Evolutionary conservation across 768 basidiomycete genomes (phyloP).

Genomic region (Lentinus brumalis): DNA sequence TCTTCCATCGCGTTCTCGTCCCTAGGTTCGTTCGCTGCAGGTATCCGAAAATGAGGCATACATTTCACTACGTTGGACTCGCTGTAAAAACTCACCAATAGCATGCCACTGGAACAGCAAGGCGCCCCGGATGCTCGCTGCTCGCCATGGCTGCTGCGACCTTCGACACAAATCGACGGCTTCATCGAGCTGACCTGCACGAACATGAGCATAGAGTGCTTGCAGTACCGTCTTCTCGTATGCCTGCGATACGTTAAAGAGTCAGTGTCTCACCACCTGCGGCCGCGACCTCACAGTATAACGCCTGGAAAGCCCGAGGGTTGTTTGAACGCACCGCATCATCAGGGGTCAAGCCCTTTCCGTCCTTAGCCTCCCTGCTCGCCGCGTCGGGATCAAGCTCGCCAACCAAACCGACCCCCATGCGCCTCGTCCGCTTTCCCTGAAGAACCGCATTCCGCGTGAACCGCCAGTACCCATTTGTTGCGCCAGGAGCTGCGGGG

Average conservation of each 20-base stretch:
- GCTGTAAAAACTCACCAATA: constrained; percentile 50
- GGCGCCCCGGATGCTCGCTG: constrained; percentile 85
- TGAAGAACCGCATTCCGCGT: constrained; percentile 78
- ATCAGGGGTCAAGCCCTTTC: constrained; percentile 64
- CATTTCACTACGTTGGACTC: not conserved
- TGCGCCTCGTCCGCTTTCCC: constrained; percentile 49
- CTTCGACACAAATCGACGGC: constrained; percentile 81
- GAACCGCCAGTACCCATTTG: constrained; percentile 82
- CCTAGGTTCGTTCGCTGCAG: constrained; percentile 49
- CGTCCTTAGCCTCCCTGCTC: constrained; percentile 49
- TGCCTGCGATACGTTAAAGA: too few species aligned
- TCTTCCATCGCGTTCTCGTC: constrained; percentile 47
- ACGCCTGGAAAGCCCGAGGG: too few species aligned
- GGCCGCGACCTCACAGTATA: too few species aligned
- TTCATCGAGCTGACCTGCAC: constrained; percentile 83
- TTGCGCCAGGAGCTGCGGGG: constrained; percentile 68
- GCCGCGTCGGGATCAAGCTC: constrained; percentile 85
- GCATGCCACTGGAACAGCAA: constrained; percentile 74
- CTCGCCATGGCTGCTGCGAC: constrained; percentile 90
- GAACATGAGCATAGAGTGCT: constrained; percentile 77
- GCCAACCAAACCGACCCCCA: constrained; percentile 53
- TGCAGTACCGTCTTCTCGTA: constrained; percentile 81
- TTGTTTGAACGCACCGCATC: constrained; percentile 72
- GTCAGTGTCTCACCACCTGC: too few species aligned
- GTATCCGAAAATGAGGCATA: not conserved